A percentile compares a stretch with the other conserved stretches of the same genome.
phyloP scores from a whole-genome alignment of 495 filamentous ascomycete genomes.

The Tuber borchii region DNA sequence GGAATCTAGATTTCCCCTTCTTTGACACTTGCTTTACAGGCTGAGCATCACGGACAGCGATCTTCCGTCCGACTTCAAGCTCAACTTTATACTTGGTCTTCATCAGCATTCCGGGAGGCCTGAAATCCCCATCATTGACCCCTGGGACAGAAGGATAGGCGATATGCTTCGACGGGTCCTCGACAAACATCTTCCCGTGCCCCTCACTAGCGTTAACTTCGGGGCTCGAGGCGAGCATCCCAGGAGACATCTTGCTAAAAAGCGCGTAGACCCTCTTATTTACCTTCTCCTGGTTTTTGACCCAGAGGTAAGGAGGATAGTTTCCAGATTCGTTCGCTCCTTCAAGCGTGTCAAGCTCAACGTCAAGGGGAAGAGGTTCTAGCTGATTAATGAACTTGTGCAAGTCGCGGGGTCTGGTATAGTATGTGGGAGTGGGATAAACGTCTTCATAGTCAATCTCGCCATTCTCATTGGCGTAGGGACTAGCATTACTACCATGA shows the following conservation, averaged over 20 bases:
- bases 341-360: conserved; percentile 32
- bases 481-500: conserved; percentile 14
- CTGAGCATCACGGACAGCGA: conserved; percentile 18
- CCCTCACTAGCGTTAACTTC: conserved; percentile 13
- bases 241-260: conserved; percentile 21
- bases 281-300: conserved; percentile 21
- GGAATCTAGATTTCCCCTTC: conserved; percentile 22
- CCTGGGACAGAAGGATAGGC: conserved; percentile 30
- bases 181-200: conserved; percentile 9
- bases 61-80: conserved; percentile 28
- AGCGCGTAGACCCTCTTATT: conserved; percentile 27
- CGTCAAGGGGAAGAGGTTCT: conserved; percentile 6
- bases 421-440: conserved; percentile 37
- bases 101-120: conserved; percentile 30
- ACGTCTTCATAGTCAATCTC: conserved; percentile 27
- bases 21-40: conserved; percentile 8
- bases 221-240: conserved; percentile 11
- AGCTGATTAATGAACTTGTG: conserved; percentile 20
- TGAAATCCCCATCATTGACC: conserved; percentile 30
- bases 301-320: conserved; percentile 30
- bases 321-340: conserved; percentile 16
- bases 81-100: conserved; percentile 21
- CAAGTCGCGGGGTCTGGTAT: conserved; percentile 12
- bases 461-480: conserved; percentile 26
- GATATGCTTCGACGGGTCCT: conserved; percentile 7